Percentiles rank a stretch among this genome's conserved stretches.
Evolutionary conservation across 2,329 filamentous ascomycete genomes (phyloP).

Genomic region (Cordyceps farinosa): DNA sequence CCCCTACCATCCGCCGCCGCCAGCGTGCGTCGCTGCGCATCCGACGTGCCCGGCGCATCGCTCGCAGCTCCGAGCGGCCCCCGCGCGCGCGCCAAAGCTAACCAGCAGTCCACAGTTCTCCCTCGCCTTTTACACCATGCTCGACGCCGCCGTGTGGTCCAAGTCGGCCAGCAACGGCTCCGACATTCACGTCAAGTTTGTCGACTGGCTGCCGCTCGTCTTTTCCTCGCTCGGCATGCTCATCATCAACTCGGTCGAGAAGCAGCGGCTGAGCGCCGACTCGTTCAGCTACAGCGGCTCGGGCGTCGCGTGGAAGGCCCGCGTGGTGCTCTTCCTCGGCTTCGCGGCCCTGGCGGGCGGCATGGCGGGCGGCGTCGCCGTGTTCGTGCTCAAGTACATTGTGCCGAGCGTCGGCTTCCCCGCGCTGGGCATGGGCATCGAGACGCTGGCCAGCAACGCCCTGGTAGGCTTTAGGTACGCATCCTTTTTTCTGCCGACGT

Average conservation of each 20-base stretch:
- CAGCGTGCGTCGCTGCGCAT: neutral
- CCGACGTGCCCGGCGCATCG: neutral
- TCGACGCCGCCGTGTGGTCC: slow-evolving; percentile 66
- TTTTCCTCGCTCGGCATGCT: slow-evolving; percentile 66
- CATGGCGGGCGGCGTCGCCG: slow-evolving; percentile 66
- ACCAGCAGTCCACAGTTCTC: slow-evolving; percentile 50
- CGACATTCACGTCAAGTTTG: slow-evolving; percentile 58
- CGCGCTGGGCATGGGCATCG: slow-evolving; percentile 60
- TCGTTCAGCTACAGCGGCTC: slow-evolving; percentile 59
- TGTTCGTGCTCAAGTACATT: slow-evolving; percentile 63
- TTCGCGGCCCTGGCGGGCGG: slow-evolving; percentile 63
- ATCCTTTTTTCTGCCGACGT: slow-evolving; percentile 15
- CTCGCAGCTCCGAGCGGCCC: neutral
- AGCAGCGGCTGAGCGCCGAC: slow-evolving; percentile 61
- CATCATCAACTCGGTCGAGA: slow-evolving; percentile 68
- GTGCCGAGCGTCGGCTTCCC: slow-evolving; percentile 57
- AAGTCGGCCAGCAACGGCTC: slow-evolving; percentile 58
- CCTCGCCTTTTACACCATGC: slow-evolving; percentile 64
- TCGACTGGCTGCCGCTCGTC: slow-evolving; percentile 67
- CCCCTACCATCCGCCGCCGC: neutral
- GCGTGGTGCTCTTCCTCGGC: slow-evolving; percentile 64
- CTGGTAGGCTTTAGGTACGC: slow-evolving; percentile 58
- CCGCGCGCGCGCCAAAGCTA: neutral
- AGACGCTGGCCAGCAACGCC: slow-evolving; percentile 63
- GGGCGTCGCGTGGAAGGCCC: slow-evolving; percentile 65